Evolutionary conservation across 805 yeast genomes (phyloP).

Genomic region (Cyberlindnera mycetangii): DNA sequence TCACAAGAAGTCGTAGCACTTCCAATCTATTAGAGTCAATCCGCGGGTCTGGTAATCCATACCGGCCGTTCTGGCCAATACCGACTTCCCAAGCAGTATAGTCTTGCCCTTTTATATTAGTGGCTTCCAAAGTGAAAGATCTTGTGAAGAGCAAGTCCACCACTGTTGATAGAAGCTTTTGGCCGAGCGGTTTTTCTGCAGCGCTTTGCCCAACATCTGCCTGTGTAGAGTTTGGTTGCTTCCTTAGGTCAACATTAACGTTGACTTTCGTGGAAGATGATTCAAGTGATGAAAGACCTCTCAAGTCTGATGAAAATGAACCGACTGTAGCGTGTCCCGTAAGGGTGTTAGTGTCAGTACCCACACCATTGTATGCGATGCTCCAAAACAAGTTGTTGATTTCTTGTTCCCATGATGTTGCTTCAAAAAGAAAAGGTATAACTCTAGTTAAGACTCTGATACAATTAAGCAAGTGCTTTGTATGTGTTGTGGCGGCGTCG

Average conservation of each 20-base stretch:
- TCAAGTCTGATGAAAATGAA: conserved; percentile 26
- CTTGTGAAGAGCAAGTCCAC: conserved; percentile 51
- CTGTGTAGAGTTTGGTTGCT: conserved; percentile 19
- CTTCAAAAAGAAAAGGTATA: conserved; percentile 67
- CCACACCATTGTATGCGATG: conserved; percentile 13
- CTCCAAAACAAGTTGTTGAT: conserved; percentile 45
- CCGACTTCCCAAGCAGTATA: conserved; percentile 78
- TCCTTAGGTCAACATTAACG: conserved; percentile 13
- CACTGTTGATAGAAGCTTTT: conserved; percentile 35
- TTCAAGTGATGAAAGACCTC: conserved; percentile 17
- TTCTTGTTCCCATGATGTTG: conserved; percentile 29
- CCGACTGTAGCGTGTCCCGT: conserved; percentile 28
- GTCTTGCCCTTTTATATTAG: conserved; percentile 31
- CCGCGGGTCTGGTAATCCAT: conserved; percentile 35
- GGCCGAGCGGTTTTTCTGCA: conserved; percentile 29
- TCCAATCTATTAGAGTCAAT: conserved; percentile 68
- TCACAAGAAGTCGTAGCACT: conserved; percentile 56
- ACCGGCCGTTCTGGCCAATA: conserved; percentile 44
- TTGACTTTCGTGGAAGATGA: conserved; percentile 19
- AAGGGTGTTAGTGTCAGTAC: background rate
- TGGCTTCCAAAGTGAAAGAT: conserved; percentile 49
- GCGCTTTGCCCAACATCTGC: conserved; percentile 18
- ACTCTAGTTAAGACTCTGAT: conserved; percentile 61
- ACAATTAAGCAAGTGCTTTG: conserved; percentile 51
- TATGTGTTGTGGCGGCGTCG: conserved; percentile 19